These are phyloP conservation scores for Flaveria brownii DNA, from an alignment of 129 eudicot species.

Conservation along the genomic window DNA sequence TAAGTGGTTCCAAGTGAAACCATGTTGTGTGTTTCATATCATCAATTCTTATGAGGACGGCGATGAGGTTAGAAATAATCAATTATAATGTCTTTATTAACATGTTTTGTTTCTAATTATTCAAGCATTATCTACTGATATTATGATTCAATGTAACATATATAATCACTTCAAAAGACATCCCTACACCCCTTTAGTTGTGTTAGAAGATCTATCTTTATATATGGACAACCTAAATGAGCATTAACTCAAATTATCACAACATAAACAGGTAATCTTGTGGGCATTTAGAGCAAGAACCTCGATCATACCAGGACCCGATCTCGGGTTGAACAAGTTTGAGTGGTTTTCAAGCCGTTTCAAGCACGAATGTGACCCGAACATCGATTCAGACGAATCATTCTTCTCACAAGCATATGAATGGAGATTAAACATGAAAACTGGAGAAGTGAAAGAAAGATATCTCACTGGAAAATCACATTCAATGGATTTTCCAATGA, in stretches of 20 bases:
- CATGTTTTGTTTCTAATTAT: neutral
- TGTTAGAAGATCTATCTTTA: too few species aligned
- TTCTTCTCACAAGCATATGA: conserved; percentile 49
- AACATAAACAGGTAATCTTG: conserved; percentile 46
- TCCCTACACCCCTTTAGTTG: too few species aligned
- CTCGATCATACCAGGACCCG: conserved; percentile 71
- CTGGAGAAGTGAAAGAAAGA: conserved; percentile 58
- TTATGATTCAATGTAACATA: neutral
- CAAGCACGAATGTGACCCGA: conserved; percentile 27
- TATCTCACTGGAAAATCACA: conserved; percentile 46
- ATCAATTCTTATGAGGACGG: conserved; percentile 65
- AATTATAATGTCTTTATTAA: neutral
- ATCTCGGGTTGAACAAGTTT: conserved; percentile 55
- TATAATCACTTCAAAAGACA: too few species aligned
- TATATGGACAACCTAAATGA: neutral
- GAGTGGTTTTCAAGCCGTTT: conserved; percentile 70
- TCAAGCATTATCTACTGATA: neutral
- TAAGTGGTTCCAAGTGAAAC: conserved; percentile 60
- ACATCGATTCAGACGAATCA: conserved; percentile 31
- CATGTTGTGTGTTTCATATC: conserved; percentile 63
- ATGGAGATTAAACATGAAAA: conserved; percentile 66
- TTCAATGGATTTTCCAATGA: conserved; percentile 75
- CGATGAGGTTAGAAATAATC: conserved; percentile 45
- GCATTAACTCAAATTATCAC: neutral
- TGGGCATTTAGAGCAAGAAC: conserved; percentile 56